These are phyloP conservation scores for Trichoderma parareesei DNA, from an alignment of 495 filamentous ascomycete species.

Conservation along the genomic window DNA sequence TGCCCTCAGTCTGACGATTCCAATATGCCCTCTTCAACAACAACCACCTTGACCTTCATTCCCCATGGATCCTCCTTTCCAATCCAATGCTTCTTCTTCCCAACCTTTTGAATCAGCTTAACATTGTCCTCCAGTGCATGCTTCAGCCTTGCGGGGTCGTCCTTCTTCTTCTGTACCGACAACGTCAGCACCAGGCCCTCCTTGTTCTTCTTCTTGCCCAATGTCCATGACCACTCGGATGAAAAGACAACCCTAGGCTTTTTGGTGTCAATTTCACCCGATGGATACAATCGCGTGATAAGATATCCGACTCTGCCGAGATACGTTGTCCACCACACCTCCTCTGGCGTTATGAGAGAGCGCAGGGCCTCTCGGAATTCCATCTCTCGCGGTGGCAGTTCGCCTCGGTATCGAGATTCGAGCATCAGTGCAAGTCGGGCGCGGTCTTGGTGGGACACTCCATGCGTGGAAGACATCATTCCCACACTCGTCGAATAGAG, in stretches of 20 bases:
- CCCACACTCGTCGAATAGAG: conserved; percentile 58
- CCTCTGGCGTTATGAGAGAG: conserved; percentile 18
- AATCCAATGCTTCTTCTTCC: conserved; percentile 54
- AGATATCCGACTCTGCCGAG: conserved; percentile 15
- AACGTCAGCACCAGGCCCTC: conserved; percentile 28
- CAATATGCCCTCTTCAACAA: conserved; percentile 9
- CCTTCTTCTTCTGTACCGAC: conserved; percentile 19
- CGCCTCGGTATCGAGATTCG: conserved; percentile 55
- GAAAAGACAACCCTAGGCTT: conserved; percentile 24
- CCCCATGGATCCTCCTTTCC: conserved; percentile 25
- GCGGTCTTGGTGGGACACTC: conserved; percentile 51
- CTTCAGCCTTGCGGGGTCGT: conserved; percentile 17
- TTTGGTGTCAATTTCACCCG: conserved; percentile 32
- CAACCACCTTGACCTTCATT: conserved; percentile 14
- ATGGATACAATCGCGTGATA: conserved; percentile 32
- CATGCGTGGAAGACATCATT: conserved; percentile 48
- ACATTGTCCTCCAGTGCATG: conserved; percentile 30
- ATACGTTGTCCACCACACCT: conserved; percentile 18
- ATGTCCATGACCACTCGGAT: conserved; percentile 25
- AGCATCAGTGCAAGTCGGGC: conserved; percentile 54
- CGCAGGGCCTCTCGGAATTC: conserved; percentile 15
- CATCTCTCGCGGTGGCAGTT: conserved; percentile 33
- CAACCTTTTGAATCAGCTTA: conserved; percentile 43
- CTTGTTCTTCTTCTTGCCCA: conserved; percentile 24
- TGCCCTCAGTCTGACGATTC: neutral